Evolutionary conservation across 2,329 filamentous ascomycete genomes (phyloP), one percentile per base, ranked within the genome.

Genomic region (Xylariaceae sp.): DNA sequence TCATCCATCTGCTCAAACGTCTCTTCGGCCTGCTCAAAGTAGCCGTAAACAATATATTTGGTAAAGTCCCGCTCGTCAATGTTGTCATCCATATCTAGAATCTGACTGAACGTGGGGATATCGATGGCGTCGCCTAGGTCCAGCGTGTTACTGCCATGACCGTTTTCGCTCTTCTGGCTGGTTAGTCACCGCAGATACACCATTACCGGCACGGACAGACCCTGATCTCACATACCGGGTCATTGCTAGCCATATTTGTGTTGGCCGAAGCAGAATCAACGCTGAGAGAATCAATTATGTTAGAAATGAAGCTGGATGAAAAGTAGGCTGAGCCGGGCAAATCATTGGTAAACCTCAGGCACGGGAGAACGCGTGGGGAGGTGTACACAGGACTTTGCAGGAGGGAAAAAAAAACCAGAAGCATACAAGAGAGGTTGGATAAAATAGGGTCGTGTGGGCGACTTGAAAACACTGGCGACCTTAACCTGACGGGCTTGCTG

Each of bases 71-170:
- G 88, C 10, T 85, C 83, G 62, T 89, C 87, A 60, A 89, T 88
- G 60, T 97, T 88, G 60, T 97, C 94, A 71, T 99, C 94, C 92
- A 99, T 96, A 73, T 97, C 94, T 59, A 97, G 83, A 70, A 99
- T 97, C 77, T 97, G 94, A 65, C 86, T 85, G 66, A 99, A 99
- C 53, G 91, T 95, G 51, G 73, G 70, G 57, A 78, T 74, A 71
- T 97, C 92, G 72, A 99, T 85, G 68, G 80, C 79, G 61, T 94
- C 88, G 55, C 83, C 85, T 61, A 90, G 82, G 56, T 88, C 82
- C 55, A 78, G 76, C 65, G 84, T 70, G 57, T 72, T 76, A 54
- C 71, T 68, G 51, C 71, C 74, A 60, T 77, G 73, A 62, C 76
- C 73, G 50, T 72, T 74, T 58, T 78, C 73, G 63, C 77, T 74